Evolutionary conservation across 306 rosid genomes (phyloP).

Genomic region (Pyrus betulifolia): DNA sequence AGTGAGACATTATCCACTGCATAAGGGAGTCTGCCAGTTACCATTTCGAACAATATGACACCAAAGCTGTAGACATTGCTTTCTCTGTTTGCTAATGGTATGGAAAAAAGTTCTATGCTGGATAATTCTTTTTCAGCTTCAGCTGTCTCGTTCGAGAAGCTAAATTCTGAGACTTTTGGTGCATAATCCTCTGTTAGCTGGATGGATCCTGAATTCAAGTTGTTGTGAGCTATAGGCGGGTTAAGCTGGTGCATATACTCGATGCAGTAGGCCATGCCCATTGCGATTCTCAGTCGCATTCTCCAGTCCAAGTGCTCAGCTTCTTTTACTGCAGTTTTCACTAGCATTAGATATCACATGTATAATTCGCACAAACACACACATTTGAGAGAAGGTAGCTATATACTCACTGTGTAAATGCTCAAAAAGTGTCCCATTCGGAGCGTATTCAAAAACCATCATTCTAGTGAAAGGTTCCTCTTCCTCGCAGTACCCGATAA

Average conservation of each 20-base stretch:
- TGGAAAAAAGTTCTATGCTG: conserved; percentile 19
- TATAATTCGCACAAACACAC: neutral
- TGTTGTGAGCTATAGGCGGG: conserved; percentile 52
- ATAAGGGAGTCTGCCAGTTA: conserved; percentile 72
- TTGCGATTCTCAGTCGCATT: conserved; percentile 67
- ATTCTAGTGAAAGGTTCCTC: conserved; percentile 87
- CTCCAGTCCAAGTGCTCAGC: conserved; percentile 94
- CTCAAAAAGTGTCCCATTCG: conserved; percentile 90
- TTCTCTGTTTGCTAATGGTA: conserved; percentile 31
- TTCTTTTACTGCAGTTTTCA: conserved; percentile 59
- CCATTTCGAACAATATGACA: conserved; percentile 62
- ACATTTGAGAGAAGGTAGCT: neutral
- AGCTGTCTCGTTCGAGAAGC: conserved; percentile 47
- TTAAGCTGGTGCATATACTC: conserved; percentile 72
- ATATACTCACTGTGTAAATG: conserved; percentile 79
- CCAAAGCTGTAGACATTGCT: conserved; percentile 79
- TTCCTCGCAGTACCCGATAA: conserved; percentile 82
- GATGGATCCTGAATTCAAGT: conserved; percentile 54
- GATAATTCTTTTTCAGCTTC: conserved; percentile 22
- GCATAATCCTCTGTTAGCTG: conserved; percentile 81
- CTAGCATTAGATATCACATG: conserved; percentile 5
- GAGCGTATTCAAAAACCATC: conserved; percentile 93
- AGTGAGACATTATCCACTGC: conserved; percentile 36
- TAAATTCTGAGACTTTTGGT: conserved; percentile 58
- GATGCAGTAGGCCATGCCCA: conserved; percentile 82